phyloP scores from a whole-genome alignment of 495 filamentous ascomycete genomes.

The Friedmanniomyces simplex region DNA sequence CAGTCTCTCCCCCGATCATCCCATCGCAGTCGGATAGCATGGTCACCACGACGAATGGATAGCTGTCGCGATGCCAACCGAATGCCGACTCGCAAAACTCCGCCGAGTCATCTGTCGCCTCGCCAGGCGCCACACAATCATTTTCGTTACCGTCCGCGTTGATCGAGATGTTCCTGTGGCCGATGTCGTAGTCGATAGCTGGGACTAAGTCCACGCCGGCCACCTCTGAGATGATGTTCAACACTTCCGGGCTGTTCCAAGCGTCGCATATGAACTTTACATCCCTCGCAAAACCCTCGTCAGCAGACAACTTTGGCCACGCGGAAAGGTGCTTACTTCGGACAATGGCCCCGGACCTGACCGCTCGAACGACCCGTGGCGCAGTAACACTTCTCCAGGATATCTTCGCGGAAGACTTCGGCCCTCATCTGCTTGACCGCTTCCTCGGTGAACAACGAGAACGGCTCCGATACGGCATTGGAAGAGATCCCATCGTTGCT shows the following conservation, averaged over 20 bases:
- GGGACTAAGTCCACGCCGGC: conserved; percentile 18
- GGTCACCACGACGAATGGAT: conserved; percentile 20
- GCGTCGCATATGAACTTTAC: conserved; percentile 15
- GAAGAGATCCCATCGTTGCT: conserved; percentile 5
- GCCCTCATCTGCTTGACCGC: conserved; percentile 14
- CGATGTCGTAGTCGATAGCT: conserved; percentile 15
- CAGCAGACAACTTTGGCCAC: neutral
- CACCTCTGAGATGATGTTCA: conserved; percentile 12
- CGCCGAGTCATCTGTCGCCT: neutral
- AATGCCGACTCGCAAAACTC: conserved; percentile 2
- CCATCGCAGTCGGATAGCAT: conserved; percentile 19
- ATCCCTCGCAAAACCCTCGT: conserved; percentile 5
- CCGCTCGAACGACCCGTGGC: conserved; percentile 2
- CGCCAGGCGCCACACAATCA: neutral
- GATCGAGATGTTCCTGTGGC: conserved; percentile 16
- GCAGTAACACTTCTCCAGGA: conserved; percentile 6
- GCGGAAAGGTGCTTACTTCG: conserved; percentile 9
- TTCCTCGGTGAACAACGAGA: conserved; percentile 15
- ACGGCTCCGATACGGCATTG: conserved; percentile 15
- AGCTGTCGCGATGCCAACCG: conserved; percentile 20
- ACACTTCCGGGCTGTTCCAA: conserved; percentile 11
- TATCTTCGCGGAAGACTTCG: conserved; percentile 15
- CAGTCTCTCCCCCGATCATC: conserved; percentile 24
- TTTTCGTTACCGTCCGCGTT: neutral
- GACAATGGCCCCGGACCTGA: conserved; percentile 13